Conservation (phyloP, 768 basidiomycete species). For the Xanthoconium stramineum region DNA sequence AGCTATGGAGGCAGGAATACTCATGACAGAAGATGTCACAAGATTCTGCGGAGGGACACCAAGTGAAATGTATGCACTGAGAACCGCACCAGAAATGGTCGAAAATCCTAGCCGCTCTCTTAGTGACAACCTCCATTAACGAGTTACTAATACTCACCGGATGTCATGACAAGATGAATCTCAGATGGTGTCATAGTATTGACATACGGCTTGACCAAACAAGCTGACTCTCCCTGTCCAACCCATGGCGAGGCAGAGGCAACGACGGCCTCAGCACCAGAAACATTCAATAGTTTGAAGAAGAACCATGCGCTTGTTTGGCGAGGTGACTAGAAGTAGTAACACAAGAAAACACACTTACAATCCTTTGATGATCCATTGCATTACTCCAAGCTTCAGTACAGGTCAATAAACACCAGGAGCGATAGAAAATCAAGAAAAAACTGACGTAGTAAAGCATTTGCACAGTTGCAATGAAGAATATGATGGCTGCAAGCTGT, state of each 20-base stretch:
- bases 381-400: slow-evolving; percentile 74
- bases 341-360: slow-evolving; percentile 31
- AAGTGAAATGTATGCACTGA: slow-evolving; percentile 76
- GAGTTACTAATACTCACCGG: slow-evolving; percentile 42
- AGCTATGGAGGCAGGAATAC: slow-evolving; percentile 90
- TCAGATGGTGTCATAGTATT: slow-evolving; percentile 84
- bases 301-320: slow-evolving; percentile 79
- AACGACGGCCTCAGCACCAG: slow-evolving; percentile 93
- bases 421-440: neutral
- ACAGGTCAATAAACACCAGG: neutral
- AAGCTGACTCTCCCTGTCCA: slow-evolving; percentile 87
- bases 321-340: neutral
- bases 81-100: slow-evolving; percentile 88
- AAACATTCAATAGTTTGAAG: slow-evolving; percentile 87
- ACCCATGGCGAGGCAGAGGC: slow-evolving; percentile 93
- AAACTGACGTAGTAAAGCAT: slow-evolving; percentile 73
- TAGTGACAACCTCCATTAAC: neutral
- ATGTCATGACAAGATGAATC: slow-evolving; percentile 85
- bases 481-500: slow-evolving; percentile 77
- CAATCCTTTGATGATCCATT: slow-evolving; percentile 89
- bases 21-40: slow-evolving; percentile 90
- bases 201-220: slow-evolving; percentile 80
- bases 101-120: slow-evolving; percentile 56
- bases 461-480: slow-evolving; percentile 91
- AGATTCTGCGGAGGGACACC: slow-evolving; percentile 79